Percentiles rank a stretch among this genome's conserved stretches.
These are phyloP conservation scores for Closterium sp. DNA, from an alignment of 139 green algal species.

Conservation along the genomic window DNA sequence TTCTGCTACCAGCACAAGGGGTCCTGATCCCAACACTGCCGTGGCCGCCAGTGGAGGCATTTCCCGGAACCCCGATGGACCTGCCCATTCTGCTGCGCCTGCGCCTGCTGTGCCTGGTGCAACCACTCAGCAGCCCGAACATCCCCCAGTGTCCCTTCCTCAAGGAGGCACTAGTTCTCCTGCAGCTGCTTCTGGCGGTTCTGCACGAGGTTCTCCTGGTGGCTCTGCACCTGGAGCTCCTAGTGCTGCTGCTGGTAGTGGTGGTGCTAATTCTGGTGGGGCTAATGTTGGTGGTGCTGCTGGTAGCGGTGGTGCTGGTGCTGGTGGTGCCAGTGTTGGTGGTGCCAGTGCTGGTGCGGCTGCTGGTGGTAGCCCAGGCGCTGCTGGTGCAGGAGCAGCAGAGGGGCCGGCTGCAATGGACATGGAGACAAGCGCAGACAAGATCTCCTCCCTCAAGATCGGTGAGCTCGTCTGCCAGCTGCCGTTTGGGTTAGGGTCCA, in stretches of 20 bases:
- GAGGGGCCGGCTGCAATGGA: background rate
- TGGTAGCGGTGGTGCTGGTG: background rate
- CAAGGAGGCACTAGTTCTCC: background rate
- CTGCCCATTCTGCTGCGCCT: background rate
- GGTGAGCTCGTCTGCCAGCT: background rate
- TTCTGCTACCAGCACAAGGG: background rate
- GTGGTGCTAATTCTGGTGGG: background rate
- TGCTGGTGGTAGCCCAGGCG: background rate
- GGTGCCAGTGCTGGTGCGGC: background rate
- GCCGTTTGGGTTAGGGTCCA: too few relatives aligned
- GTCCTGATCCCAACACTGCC: background rate
- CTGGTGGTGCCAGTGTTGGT: background rate
- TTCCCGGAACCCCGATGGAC: background rate
- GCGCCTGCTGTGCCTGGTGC: background rate
- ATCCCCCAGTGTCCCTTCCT: too few relatives aligned
- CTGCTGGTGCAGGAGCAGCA: background rate
- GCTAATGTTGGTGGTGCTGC: background rate
- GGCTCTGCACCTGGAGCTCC: background rate
- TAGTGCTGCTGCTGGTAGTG: background rate
- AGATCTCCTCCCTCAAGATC: background rate
- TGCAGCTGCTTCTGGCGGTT: background rate
- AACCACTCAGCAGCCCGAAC: background rate
- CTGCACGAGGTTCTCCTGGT: background rate
- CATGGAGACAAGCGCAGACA: background rate
- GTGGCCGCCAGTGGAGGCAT: background rate